Evolutionary conservation across 1,284 basidiomycete species (phyloP).

Genomic region (Tranzscheliella williamsii): DNA sequence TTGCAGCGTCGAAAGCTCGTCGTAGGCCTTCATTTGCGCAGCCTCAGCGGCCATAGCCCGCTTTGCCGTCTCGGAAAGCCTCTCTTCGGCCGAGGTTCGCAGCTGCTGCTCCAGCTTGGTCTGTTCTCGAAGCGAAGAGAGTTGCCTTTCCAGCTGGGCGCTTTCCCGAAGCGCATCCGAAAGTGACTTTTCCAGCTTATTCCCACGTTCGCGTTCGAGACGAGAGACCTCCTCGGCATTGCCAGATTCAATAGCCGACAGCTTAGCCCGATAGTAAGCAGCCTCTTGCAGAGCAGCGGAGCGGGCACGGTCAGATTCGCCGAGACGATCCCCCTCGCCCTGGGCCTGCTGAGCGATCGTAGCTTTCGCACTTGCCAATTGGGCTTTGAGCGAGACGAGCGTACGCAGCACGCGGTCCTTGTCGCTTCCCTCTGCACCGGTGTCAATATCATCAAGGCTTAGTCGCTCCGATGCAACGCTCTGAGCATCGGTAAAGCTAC

Average conservation of each 20-base stretch:
- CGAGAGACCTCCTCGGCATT: slow-evolving; percentile 70
- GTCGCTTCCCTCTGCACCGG: slow-evolving; percentile 58
- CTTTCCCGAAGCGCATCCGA: slow-evolving; percentile 74
- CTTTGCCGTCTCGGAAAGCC: slow-evolving; percentile 76
- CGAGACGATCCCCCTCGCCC: slow-evolving; percentile 74
- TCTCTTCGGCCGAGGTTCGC: slow-evolving; percentile 77
- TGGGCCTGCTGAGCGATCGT: slow-evolving; percentile 75
- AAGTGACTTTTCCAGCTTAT: slow-evolving; percentile 79
- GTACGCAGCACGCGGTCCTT: slow-evolving; percentile 70
- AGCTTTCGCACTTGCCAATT: slow-evolving; percentile 81
- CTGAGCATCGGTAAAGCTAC: slow-evolving; percentile 26
- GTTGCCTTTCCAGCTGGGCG: slow-evolving; percentile 72
- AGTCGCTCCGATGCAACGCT: slow-evolving; percentile 23
- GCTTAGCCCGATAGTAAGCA: slow-evolving; percentile 92
- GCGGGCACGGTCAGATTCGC: slow-evolving; percentile 79
- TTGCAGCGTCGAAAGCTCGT: slow-evolving; percentile 76
- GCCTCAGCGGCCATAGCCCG: slow-evolving; percentile 83
- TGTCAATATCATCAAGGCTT: slow-evolving; percentile 61
- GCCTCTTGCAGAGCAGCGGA: slow-evolving; percentile 87
- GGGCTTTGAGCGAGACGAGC: slow-evolving; percentile 82
- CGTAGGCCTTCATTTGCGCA: slow-evolving; percentile 71
- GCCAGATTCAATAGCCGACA: slow-evolving; percentile 78
- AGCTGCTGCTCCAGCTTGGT: slow-evolving; percentile 67
- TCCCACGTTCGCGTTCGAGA: slow-evolving; percentile 78
- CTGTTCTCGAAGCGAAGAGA: slow-evolving; percentile 62